These are phyloP conservation scores for Monotropa hypopitys DNA, from an alignment of 179 eudicot genomes.

Conservation along the genomic window DNA sequence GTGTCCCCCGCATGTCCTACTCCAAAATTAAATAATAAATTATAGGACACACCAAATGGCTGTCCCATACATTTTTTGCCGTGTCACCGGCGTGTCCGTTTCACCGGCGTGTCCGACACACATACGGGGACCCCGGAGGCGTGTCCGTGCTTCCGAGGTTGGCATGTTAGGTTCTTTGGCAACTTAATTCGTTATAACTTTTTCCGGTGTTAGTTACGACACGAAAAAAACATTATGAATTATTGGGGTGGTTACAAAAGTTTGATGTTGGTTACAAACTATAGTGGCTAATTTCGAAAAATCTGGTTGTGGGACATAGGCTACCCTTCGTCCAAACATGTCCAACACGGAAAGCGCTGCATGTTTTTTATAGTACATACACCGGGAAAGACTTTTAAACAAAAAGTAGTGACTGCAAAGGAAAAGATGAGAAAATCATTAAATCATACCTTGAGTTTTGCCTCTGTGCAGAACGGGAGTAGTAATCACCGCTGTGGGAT, in stretches of 20 bases:
- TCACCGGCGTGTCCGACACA: no score
- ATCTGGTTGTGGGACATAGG: neutral
- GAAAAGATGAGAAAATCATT: neutral
- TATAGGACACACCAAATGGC: no score
- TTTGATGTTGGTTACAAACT: neutral
- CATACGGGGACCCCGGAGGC: no score
- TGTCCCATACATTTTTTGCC: no score
- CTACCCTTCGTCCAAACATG: neutral
- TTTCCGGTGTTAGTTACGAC: neutral
- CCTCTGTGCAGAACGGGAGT: conserved; percentile 59
- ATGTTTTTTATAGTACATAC: neutral
- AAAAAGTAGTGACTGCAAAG: neutral
- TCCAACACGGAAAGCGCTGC: neutral
- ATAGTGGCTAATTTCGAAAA: neutral
- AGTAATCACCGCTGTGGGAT: conserved; percentile 47
- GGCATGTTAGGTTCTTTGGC: neutral
- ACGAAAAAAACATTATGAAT: no score
- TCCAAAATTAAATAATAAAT: no score
- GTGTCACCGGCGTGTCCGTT: no score
- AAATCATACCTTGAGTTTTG: conserved; percentile 48
- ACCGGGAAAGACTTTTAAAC: neutral
- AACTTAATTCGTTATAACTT: neutral
- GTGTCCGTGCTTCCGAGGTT: no score
- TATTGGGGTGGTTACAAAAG: neutral
- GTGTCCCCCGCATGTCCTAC: no score